Percentiles rank a stretch among this genome's conserved stretches.
Conservation (phyloP, 352 stramenopile species). For the Pythium coloratum region DNA sequence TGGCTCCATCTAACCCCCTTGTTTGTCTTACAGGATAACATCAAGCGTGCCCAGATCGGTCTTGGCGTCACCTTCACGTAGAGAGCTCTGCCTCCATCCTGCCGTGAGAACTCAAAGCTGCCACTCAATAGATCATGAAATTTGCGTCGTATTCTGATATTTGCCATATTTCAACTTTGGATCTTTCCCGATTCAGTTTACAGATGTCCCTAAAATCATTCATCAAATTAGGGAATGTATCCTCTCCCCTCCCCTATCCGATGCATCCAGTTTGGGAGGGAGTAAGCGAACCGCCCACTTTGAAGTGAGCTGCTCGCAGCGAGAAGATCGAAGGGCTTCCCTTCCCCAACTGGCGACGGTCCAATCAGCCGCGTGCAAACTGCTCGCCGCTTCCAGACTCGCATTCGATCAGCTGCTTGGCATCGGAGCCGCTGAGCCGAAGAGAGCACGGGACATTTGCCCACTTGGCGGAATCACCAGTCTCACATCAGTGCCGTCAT, state of each 20-base stretch:
- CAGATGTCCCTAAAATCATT: constrained; percentile 3
- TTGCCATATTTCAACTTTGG: not conserved
- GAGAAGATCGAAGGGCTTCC: constrained; percentile 4
- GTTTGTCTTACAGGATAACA: constrained; percentile 60
- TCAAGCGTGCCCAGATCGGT: constrained; percentile 84
- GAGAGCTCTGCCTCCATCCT: not conserved
- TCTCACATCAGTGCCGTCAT: not conserved
- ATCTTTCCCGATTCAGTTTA: not conserved
- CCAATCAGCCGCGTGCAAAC: constrained; percentile 1
- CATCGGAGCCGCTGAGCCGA: not conserved
- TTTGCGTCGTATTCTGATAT: not conserved
- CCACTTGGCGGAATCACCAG: not conserved
- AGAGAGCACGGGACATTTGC: constrained; percentile 14
- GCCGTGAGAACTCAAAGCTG: not conserved
- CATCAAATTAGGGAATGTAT: constrained; percentile 7
- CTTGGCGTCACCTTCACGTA: constrained; percentile 87
- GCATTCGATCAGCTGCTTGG: not conserved
- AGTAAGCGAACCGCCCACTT: constrained; percentile 13
- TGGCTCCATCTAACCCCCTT: not conserved
- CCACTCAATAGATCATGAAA: constrained; percentile 5
- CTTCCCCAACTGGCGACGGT: not conserved
- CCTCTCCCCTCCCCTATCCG: constrained; percentile 13
- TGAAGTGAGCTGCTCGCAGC: constrained; percentile 19
- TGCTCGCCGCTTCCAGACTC: not conserved
- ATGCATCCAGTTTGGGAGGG: constrained; percentile 17